phyloP scores from a whole-genome alignment of 805 yeast species.

The Ogataea philodendri region DNA sequence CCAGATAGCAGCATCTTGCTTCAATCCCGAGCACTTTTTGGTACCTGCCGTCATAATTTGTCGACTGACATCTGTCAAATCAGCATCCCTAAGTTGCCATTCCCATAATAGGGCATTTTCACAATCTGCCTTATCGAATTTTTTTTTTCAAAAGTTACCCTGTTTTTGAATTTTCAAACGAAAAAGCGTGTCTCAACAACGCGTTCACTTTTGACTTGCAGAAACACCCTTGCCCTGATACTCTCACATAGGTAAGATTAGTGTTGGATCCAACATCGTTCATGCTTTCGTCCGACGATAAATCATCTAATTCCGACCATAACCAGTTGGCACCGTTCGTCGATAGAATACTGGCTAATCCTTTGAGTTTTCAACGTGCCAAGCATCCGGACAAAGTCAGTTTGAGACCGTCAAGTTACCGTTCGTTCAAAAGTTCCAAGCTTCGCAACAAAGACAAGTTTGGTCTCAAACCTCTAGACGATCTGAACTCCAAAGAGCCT shows the following conservation, averaged over 20 bases:
- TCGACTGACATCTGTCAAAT: neutral
- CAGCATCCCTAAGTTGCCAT: constrained; percentile 4
- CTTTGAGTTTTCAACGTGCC: constrained; percentile 62
- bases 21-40: too few relatives aligned
- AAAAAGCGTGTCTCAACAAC: constrained; percentile 10
- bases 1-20: too few relatives aligned
- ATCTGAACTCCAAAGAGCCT: neutral
- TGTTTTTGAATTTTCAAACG: constrained; percentile 2
- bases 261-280: neutral
- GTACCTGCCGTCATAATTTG: too few relatives aligned
- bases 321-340: constrained; percentile 48
- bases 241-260: neutral
- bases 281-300: constrained; percentile 11
- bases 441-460: constrained; percentile 4
- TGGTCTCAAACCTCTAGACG: constrained; percentile 9
- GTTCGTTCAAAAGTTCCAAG: constrained; percentile 32
- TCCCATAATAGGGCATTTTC: too few relatives aligned
- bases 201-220: constrained; percentile 5
- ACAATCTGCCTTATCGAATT: constrained; percentile 12
- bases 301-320: constrained; percentile 7
- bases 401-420: constrained; percentile 49
- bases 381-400: constrained; percentile 49
- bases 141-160: constrained; percentile 7
- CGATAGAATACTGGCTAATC: constrained; percentile 60
- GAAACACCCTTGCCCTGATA: constrained; percentile 7